Conservation (phyloP, 106 monocot genomes). For the Ottelia alismoides region DNA sequence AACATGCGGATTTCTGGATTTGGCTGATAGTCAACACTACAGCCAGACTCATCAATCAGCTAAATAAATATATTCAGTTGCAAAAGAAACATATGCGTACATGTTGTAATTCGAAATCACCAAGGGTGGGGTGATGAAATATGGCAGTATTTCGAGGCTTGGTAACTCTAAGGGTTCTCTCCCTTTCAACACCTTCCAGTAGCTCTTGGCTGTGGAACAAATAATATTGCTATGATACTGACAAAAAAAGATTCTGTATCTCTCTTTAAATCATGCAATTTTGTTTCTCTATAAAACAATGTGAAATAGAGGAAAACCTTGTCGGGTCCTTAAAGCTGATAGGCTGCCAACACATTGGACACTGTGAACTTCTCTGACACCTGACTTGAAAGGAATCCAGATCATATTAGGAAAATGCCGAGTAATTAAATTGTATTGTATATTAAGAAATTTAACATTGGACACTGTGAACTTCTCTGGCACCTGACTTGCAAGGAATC, state of each 20-base stretch:
- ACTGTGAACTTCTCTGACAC: constrained; percentile 52
- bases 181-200: constrained; percentile 65
- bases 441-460: too few relatives aligned
- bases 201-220: constrained; percentile 98
- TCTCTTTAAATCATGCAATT: too few relatives aligned
- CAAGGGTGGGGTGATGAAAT: constrained; percentile 56
- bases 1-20: background rate
- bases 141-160: constrained; percentile 29
- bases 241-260: too few relatives aligned
- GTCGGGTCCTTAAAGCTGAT: constrained; percentile 35
- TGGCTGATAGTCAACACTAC: background rate
- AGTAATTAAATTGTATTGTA: too few relatives aligned
- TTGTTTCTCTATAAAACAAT: too few relatives aligned
- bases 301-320: too few relatives aligned
- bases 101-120: constrained; percentile 70
- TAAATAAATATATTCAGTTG: background rate
- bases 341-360: constrained; percentile 52
- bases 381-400: constrained; percentile 13
- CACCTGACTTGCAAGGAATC: too few relatives aligned
- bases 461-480: too few relatives aligned
- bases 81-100: constrained; percentile 12
- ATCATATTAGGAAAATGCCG: too few relatives aligned
- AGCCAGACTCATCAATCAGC: background rate
- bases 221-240: too few relatives aligned
- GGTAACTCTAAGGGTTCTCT: constrained; percentile 43